Base-by-base conservation (phyloP, 805 yeast genomes). In the Hanseniaspora vineae region DNA sequence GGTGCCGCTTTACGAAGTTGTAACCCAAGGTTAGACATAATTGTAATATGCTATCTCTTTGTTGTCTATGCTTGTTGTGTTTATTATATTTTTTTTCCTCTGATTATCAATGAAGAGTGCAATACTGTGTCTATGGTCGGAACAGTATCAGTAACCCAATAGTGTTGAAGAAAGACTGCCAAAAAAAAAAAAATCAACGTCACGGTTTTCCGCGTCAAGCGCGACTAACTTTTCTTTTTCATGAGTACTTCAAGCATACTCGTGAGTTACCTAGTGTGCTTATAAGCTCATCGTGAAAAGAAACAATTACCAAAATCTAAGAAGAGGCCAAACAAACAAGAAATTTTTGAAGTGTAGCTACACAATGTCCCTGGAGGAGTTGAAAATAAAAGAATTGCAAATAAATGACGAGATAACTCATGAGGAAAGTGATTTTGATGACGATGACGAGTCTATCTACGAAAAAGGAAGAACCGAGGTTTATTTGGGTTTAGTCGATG, bases 1-100 rank as follows among this genome's bases (percentile, higher is more conserved):
- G 95, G 89, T 3, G 81, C 92, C 0, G 96, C 90, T 62, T 82
- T 85, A 51, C 96, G 82, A 8, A 89, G 79, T 60, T 83, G 87
- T 2, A 69, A 55, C 23, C 71, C 68, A 39, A 69, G 57, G 45
- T 67, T 66, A 3, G 71, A 60, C 70, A 67, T 67, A 13, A 2
- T 39, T 19, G 14, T 19, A 19, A 10, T 17, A 31, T 45, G 4
- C 15, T 42, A 62, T 58, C 32, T 59, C 71, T 2, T 62, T 67
- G 39, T 42, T 29, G 45, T 35, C 15, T 33, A 23, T 23, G 29
- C 29, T 44, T 17, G 17, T 5, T 37, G 12, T 37, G 17, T 37
- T 37, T 37, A 3, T 37, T 15, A n/a, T 11, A 13, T 10, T 39
- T 13, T n/a, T 39, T 39, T 39, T 18, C 23, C 17, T 18, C 32